These are phyloP conservation scores for Podaxis sp. DNA, from an alignment of 768 basidiomycete species.

Conservation along the genomic window DNA sequence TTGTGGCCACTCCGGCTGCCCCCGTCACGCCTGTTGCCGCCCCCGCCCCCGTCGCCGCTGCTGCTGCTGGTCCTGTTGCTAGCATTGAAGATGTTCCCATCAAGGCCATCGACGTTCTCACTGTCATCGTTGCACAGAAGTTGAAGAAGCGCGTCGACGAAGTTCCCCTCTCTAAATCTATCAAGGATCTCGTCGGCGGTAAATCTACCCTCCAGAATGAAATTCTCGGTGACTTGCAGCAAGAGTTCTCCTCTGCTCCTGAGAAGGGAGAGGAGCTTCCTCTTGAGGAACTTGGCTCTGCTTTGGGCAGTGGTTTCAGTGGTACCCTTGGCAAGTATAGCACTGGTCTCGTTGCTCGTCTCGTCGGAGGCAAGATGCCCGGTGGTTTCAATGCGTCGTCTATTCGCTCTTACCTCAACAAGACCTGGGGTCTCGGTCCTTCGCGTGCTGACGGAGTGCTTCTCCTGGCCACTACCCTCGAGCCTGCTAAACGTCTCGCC, in stretches of 20 bases:
- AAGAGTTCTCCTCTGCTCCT: conserved; percentile 91
- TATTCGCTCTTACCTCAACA: conserved; percentile 84
- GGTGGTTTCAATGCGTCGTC: conserved; percentile 95
- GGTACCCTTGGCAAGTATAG: conserved; percentile 95
- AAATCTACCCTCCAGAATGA: conserved; percentile 99
- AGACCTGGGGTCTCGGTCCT: conserved; percentile 94
- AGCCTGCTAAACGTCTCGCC: conserved; percentile 89
- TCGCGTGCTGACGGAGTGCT: conserved; percentile 87
- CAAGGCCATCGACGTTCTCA: conserved; percentile 85
- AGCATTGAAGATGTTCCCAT: conserved; percentile 88
- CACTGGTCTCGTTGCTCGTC: conserved; percentile 81
- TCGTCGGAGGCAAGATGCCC: conserved; percentile 96
- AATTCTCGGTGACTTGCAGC: conserved; percentile 93
- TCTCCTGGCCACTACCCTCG: conserved; percentile 85
- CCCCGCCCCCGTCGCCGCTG: conserved; percentile 36
- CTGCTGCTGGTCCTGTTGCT: conserved; percentile 56
- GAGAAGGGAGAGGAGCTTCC: conserved; percentile 99
- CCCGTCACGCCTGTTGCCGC: conserved; percentile 37
- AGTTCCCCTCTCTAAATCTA: conserved; percentile 85
- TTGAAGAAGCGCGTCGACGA: conserved; percentile 93
- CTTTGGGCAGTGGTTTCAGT: conserved; percentile 73
- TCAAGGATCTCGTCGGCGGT: conserved; percentile 97
- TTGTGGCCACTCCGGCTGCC: conserved; percentile 31
- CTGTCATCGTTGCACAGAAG: conserved; percentile 92
- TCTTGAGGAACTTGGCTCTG: conserved; percentile 90